Evolutionary conservation across 441 rosid species (phyloP).

Genomic region (Gossypium schwendimanii): DNA sequence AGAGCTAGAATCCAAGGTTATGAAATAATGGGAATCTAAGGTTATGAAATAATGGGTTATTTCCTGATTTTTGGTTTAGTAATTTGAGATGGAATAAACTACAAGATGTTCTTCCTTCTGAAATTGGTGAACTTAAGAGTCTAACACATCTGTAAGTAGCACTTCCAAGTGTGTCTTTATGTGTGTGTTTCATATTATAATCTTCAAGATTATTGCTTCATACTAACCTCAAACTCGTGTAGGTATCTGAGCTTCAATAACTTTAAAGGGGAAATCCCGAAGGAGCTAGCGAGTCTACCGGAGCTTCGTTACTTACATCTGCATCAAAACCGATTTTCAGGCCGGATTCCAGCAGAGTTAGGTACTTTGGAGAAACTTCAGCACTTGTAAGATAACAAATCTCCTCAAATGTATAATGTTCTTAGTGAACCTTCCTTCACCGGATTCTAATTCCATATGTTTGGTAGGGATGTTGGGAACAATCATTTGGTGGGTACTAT

Average conservation of each 20-base stretch:
- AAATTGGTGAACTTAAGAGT: conserved; percentile 76
- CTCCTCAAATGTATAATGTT: neutral
- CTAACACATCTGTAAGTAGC: conserved; percentile 63
- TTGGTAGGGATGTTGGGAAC: conserved; percentile 69
- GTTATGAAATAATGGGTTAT: neutral
- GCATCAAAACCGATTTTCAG: conserved; percentile 82
- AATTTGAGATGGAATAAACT: conserved; percentile 92
- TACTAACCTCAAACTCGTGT: neutral
- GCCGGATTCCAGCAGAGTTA: conserved; percentile 77
- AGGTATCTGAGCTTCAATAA: conserved; percentile 87
- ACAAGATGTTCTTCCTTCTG: conserved; percentile 75
- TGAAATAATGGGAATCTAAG: neutral
- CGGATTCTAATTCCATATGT: conserved; percentile 4
- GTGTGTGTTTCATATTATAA: neutral
- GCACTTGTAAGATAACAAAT: conserved; percentile 50
- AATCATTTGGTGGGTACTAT: conserved; percentile 84
- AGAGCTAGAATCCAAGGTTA: neutral
- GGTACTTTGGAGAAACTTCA: conserved; percentile 74
- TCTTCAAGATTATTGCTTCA: neutral
- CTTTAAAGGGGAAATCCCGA: conserved; percentile 92
- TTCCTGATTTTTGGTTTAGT: conserved; percentile 24
- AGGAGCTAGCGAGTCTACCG: conserved; percentile 77
- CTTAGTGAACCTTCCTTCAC: neutral
- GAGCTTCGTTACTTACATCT: conserved; percentile 82
- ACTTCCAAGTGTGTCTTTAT: neutral